These are phyloP conservation scores for Catharanthus roseus DNA, from an alignment of 257 asterid species.

Conservation along the genomic window DNA sequence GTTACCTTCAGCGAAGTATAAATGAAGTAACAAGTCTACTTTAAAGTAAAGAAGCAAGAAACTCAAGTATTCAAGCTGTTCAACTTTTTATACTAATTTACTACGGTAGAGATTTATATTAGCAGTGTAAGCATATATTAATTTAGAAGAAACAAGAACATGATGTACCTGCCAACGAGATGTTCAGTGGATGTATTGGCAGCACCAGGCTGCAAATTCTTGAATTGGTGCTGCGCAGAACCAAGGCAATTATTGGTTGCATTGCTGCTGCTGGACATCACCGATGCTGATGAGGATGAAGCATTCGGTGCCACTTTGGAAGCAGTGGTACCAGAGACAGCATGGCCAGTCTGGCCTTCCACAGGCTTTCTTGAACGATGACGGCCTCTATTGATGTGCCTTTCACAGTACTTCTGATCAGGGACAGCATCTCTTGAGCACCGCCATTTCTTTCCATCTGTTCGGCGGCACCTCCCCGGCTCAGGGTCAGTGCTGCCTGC, in stretches of 20 bases:
- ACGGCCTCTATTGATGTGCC: slow-evolving; percentile 98
- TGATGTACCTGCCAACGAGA: slow-evolving; percentile 39
- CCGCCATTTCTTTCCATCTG: slow-evolving; percentile 99
- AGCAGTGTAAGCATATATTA: not conserved
- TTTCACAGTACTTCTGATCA: slow-evolving; percentile 95
- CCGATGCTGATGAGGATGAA: slow-evolving; percentile 46
- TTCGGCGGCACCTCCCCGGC: slow-evolving; percentile 97
- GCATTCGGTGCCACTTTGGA: slow-evolving; percentile 49
- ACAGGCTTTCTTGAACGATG: slow-evolving; percentile 99
- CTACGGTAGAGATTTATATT: too few species aligned
- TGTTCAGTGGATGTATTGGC: slow-evolving; percentile 32
- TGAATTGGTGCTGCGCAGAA: slow-evolving; percentile 45
- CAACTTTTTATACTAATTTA: not conserved
- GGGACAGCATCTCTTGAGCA: slow-evolving; percentile 98
- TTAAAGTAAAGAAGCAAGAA: not conserved
- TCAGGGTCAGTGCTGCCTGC: slow-evolving; percentile 84
- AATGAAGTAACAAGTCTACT: slow-evolving; percentile 1
- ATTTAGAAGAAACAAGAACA: not conserved
- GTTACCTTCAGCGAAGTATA: not conserved
- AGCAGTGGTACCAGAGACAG: slow-evolving; percentile 58
- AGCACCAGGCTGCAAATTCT: slow-evolving; percentile 33
- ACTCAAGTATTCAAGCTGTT: not conserved
- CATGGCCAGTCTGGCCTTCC: slow-evolving; percentile 94
- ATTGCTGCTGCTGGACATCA: slow-evolving; percentile 44
- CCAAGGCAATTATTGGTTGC: slow-evolving; percentile 42